These are phyloP conservation scores for Penicillium roqueforti DNA, from an alignment of 495 filamentous ascomycete genomes.

Conservation along the genomic window DNA sequence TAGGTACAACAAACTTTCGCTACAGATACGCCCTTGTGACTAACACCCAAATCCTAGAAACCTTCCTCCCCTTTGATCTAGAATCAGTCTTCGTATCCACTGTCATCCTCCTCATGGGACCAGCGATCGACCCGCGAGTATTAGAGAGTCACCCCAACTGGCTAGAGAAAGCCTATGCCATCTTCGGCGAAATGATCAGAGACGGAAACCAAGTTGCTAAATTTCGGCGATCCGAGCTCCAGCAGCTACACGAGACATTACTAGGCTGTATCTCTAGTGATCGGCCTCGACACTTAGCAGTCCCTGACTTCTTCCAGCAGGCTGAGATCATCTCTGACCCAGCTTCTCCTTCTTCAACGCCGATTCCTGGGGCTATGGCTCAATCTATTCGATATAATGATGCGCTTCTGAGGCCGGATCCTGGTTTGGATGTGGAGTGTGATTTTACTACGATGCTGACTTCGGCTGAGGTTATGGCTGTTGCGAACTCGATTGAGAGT, in stretches of 20 bases:
- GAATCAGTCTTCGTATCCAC: constrained; percentile 40
- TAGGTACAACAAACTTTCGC: constrained; percentile 25
- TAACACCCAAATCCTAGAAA: constrained; percentile 25
- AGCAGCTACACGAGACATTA: constrained; percentile 30
- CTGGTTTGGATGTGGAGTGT: constrained; percentile 12
- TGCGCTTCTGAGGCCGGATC: constrained; percentile 12
- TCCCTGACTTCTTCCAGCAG: constrained; percentile 16
- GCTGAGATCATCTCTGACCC: constrained; percentile 6
- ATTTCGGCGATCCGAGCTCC: constrained; percentile 36
- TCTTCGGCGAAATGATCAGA: constrained; percentile 43
- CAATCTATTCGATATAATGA: constrained; percentile 16
- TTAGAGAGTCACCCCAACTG: constrained; percentile 27
- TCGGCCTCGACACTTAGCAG: constrained; percentile 13
- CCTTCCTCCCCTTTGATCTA: constrained; percentile 44
- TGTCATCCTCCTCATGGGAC: constrained; percentile 33
- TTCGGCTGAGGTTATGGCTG: constrained; percentile 37
- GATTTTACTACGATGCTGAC: constrained; percentile 23
- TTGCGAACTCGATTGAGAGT: constrained; percentile 38
- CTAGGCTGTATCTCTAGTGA: constrained; percentile 26
- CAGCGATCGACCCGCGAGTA: constrained; percentile 29
- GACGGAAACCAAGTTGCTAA: constrained; percentile 37
- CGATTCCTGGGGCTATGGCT: constrained; percentile 10
- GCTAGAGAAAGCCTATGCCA: constrained; percentile 32
- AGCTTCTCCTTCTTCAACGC: constrained; percentile 9
- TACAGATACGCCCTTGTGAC: too few species aligned